A percentile compares a stretch with the other conserved stretches of the same genome.
Evolutionary conservation across 2,329 filamentous ascomycete species (phyloP).

Genomic region (Fusarium brevicatenulatum): DNA sequence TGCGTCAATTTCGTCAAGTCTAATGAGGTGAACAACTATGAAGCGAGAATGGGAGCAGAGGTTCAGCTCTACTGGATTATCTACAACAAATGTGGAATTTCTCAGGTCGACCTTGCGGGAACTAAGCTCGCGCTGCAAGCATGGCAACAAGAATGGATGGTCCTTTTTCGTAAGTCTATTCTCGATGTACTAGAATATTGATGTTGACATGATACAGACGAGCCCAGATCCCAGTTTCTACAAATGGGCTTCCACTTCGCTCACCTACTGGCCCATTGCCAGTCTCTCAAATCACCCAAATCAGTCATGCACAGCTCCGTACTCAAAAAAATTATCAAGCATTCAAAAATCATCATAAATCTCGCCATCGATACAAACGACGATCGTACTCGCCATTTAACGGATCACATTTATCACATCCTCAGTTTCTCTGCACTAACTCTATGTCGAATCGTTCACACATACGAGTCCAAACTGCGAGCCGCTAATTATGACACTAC

Average conservation of each 20-base stretch:
- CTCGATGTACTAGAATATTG: background rate
- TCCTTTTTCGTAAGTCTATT: conserved; percentile 31
- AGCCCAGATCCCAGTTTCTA: conserved; percentile 45
- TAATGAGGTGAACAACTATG: conserved; percentile 36
- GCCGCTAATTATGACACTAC: conserved; percentile 18
- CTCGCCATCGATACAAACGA: conserved; percentile 45
- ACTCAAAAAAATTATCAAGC: conserved; percentile 40
- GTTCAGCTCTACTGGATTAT: conserved; percentile 45
- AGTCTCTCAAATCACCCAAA: conserved; percentile 34
- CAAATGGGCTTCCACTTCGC: conserved; percentile 47
- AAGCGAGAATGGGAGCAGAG: conserved; percentile 44
- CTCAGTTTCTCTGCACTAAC: conserved; percentile 44
- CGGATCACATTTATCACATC: conserved; percentile 46
- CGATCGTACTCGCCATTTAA: conserved; percentile 44
- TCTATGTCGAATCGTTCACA: conserved; percentile 36
- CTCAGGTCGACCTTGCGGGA: conserved; percentile 11
- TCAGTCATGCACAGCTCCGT: conserved; percentile 15
- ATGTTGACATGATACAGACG: conserved; percentile 23
- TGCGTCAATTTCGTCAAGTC: conserved; percentile 26
- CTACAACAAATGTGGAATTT: conserved; percentile 31
- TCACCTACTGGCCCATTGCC: conserved; percentile 38
- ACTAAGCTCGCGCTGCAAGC: conserved; percentile 20
- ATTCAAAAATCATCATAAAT: conserved; percentile 40
- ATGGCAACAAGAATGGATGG: conserved; percentile 40
- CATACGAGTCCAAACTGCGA: conserved; percentile 35